Percentiles rank a stretch among this genome's conserved stretches.
These are phyloP conservation scores for Dendrobium nobile DNA, from an alignment of 106 monocot species.

Conservation along the genomic window DNA sequence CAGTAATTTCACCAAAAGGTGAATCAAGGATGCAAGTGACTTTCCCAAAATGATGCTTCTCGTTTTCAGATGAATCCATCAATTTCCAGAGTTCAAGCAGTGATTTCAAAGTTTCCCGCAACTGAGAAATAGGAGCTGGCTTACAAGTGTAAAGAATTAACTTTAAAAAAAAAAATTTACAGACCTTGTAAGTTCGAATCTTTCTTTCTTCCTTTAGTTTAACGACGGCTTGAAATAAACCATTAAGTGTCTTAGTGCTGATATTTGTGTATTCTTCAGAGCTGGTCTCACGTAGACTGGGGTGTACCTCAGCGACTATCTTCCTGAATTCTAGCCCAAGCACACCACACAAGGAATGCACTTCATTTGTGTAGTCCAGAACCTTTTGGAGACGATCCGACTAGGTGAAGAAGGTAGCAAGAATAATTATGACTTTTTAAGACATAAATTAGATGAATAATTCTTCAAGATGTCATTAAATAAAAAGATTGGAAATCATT, in stretches of 20 bases:
- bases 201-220: constrained; percentile 69
- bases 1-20: constrained; percentile 38
- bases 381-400: constrained; percentile 74
- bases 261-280: constrained; percentile 51
- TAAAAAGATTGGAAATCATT: background rate
- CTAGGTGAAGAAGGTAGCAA: constrained; percentile 31
- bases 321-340: constrained; percentile 74
- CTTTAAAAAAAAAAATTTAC: background rate
- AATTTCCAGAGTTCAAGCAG: constrained; percentile 78
- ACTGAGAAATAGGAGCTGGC: constrained; percentile 21
- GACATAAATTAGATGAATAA: constrained; percentile 6
- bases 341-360: constrained; percentile 73
- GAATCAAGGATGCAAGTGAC: constrained; percentile 39
- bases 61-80: constrained; percentile 78
- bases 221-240: constrained; percentile 42
- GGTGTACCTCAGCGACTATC: constrained; percentile 79
- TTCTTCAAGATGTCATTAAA: background rate
- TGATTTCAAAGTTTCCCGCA: constrained; percentile 57
- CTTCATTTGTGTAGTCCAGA: constrained; percentile 64
- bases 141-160: background rate
- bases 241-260: constrained; percentile 62
- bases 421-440: background rate
- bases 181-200: constrained; percentile 50
- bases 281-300: constrained; percentile 59
- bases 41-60: constrained; percentile 47